A percentile compares a stretch with the other conserved stretches of the same genome.
Evolutionary conservation across 164 flowering plant genomes (phyloP).

Genomic region (Aristolochia fimbriata): DNA sequence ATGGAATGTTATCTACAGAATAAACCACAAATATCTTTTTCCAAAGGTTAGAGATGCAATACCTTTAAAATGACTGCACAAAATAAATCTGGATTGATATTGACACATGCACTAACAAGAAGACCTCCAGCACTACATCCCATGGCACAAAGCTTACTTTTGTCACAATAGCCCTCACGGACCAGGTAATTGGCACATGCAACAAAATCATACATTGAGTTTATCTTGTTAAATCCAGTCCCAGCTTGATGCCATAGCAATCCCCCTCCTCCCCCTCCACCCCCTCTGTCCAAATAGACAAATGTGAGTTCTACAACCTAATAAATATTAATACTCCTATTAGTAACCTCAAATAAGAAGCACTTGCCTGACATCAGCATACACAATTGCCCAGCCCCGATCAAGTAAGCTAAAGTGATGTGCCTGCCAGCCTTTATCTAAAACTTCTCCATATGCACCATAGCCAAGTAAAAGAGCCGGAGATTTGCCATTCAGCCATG

Average conservation of each 20-base stretch:
- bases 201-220: conserved; percentile 67
- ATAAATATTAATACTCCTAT: too few species aligned
- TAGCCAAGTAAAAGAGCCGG: conserved; percentile 82
- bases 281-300: conserved; percentile 51
- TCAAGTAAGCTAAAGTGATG: conserved; percentile 77
- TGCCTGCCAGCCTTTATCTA: conserved; percentile 81
- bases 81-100: conserved; percentile 52
- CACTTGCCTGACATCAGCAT: conserved; percentile 91
- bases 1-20: too few species aligned
- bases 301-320: too few species aligned
- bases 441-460: conserved; percentile 88
- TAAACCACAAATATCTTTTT: too few species aligned
- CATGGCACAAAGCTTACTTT: conserved; percentile 48
- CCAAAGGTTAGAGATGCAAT: not conserved
- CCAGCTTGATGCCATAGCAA: conserved; percentile 86
- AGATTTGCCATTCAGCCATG: conserved; percentile 42
- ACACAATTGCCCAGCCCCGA: conserved; percentile 92
- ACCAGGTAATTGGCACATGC: conserved; percentile 69
- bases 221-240: conserved; percentile 47
- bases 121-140: conserved; percentile 89
- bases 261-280: conserved; percentile 70
- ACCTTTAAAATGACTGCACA: conserved; percentile 63
- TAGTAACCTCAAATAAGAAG: not conserved
- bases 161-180: conserved; percentile 49
- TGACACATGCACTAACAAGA: conserved; percentile 71